phyloP scores from a whole-genome alignment of 2,329 filamentous ascomycete species.

The Scedosporium boydii region DNA sequence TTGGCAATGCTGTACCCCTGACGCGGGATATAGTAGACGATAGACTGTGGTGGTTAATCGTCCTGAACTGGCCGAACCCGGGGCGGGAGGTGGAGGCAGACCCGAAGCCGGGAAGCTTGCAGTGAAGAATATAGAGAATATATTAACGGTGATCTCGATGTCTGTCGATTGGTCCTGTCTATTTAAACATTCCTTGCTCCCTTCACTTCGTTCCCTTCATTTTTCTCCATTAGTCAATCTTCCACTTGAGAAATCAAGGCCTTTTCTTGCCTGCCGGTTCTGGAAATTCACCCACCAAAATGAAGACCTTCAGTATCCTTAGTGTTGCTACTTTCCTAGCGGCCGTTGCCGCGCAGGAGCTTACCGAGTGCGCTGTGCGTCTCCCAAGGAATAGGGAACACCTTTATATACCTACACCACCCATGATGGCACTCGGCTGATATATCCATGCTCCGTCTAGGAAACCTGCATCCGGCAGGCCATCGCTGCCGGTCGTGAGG shows the following conservation, averaged over 20 bases:
- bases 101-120: not conserved
- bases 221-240: not conserved
- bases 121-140: not conserved
- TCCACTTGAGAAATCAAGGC: not conserved
- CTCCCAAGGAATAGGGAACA: not conserved
- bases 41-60: not conserved
- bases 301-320: not conserved
- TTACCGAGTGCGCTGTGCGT: slow-evolving; percentile 1
- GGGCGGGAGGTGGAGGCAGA: not conserved
- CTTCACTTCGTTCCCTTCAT: not conserved
- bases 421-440: not conserved
- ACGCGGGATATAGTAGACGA: not conserved
- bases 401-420: no score
- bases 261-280: no score
- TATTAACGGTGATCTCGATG: not conserved
- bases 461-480: not conserved
- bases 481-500: not conserved
- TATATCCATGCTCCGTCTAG: not conserved
- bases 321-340: not conserved
- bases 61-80: not conserved
- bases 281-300: not conserved
- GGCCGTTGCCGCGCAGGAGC: not conserved
- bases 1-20: not conserved
- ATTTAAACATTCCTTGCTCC: not conserved
- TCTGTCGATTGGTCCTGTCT: not conserved